Conservation (phyloP, 768 basidiomycete genomes). For the Mycena rosella region DNA sequence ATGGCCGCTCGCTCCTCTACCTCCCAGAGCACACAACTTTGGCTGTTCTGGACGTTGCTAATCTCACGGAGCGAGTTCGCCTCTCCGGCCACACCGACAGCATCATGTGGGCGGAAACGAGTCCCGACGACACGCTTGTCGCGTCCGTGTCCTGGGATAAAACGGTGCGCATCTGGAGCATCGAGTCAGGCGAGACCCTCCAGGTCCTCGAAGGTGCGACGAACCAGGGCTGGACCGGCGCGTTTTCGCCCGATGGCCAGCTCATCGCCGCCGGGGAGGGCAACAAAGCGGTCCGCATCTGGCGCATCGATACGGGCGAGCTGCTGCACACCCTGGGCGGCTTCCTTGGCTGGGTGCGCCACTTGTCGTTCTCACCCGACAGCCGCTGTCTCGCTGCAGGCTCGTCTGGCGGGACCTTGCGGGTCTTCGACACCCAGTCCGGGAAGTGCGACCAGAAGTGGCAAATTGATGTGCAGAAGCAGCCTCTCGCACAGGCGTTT, state of each 20-base stretch:
- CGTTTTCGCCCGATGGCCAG: slow-evolving; percentile 39
- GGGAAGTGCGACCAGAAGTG: slow-evolving; percentile 23
- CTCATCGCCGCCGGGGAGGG: slow-evolving; percentile 36
- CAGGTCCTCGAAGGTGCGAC: slow-evolving; percentile 23
- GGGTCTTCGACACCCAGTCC: slow-evolving; percentile 28
- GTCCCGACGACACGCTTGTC: slow-evolving; percentile 32
- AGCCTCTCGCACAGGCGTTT: not conserved
- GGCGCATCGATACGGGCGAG: slow-evolving; percentile 35
- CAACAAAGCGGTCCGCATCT: slow-evolving; percentile 35
- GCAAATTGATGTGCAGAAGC: slow-evolving; percentile 11
- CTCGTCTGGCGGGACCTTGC: slow-evolving; percentile 3
- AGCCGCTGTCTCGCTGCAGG: slow-evolving; percentile 26
- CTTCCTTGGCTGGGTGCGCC: slow-evolving; percentile 25
- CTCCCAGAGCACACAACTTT: not conserved
- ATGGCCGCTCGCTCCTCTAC: slow-evolving; percentile 21
- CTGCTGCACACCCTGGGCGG: slow-evolving; percentile 31
- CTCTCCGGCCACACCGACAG: slow-evolving; percentile 31
- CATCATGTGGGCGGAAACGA: slow-evolving; percentile 33
- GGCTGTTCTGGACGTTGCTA: slow-evolving; percentile 4
- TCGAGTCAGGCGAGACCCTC: slow-evolving; percentile 23
- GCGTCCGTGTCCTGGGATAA: slow-evolving; percentile 37
- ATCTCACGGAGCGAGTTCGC: slow-evolving; percentile 9
- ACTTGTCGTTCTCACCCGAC: slow-evolving; percentile 32
- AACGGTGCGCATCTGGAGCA: slow-evolving; percentile 39
- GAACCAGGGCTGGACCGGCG: slow-evolving; percentile 31